Evolutionary conservation across 108 stramenopile species (phyloP), one percentile per base, ranked within the genome.

Genomic region (Nitzschia palea): DNA sequence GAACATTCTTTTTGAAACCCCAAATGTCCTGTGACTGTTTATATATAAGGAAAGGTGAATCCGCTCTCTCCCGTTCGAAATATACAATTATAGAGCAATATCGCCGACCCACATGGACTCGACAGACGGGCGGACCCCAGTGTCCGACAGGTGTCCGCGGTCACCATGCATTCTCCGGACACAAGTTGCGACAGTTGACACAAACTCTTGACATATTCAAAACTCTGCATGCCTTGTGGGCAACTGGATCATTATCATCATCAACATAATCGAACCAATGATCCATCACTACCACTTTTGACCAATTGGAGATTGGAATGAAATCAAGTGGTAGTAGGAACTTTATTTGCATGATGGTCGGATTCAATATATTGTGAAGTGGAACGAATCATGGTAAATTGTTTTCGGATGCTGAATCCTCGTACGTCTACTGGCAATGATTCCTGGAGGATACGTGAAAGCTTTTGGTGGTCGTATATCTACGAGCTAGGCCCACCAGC

Each of bases 401-500:
- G 2, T 35, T 56, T 22, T 32, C 43, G 27, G 44, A 55, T 29
- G 4, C 29, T n/a, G n/a, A 14, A 43, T 62, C 5, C 54, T 48
- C 1, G 17, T 20, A 12, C 14, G 47, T 34, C 27, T 55, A 20
- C 20, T 53, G 3, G 25, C 30, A 10, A 17, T 47, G 2, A 27
- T 64, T 30, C 48, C 72, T 5, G 72, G 72, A 30, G 72, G 65
- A 30, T 73, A 67, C 28, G 30, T 68, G 47, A 65, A 73, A 43
- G 65, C 72, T 9, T 34, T 73, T 1, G 72, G 72, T 3, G 65
- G 65, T 36, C 57, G 58, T 28, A 53, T n/a, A n/a, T 73, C 30
- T 73, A 73, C 45, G 72, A 73, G 53, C 34, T 73, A n/a, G 72
- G 72, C 22, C 45, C 59, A 53, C 71, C 71, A 27, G 6, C 10